phyloP scores from a whole-genome alignment of 2,329 filamentous ascomycete species.

The Colletotrichum aenigma region DNA sequence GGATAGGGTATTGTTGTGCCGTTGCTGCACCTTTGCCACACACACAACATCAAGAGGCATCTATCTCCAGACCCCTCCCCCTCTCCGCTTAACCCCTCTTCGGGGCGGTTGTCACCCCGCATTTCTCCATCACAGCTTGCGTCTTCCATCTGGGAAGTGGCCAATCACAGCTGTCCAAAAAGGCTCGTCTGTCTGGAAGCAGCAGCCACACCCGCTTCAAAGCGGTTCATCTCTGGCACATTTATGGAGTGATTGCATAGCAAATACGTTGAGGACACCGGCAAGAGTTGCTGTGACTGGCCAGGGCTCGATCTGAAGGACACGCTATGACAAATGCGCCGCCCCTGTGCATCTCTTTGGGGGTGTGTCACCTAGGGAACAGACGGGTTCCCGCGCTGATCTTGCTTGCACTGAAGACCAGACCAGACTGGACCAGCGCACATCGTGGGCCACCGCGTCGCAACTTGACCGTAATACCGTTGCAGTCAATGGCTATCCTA shows the following conservation, averaged over 20 bases:
- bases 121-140: conserved; percentile 13
- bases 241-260: not conserved
- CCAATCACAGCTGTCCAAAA: not conserved
- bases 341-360: not conserved
- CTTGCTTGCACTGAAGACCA: not conserved
- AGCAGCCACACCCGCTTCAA: conserved; percentile 15
- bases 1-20: not conserved
- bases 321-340: conserved; percentile 5
- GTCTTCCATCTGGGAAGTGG: not conserved
- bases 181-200: not conserved
- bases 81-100: not conserved
- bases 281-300: not conserved
- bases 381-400: not conserved
- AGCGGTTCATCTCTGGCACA: conserved; percentile 7
- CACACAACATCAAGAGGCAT: not conserved
- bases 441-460: not conserved
- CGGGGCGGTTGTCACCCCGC: conserved; percentile 1
- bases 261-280: not conserved
- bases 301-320: not conserved
- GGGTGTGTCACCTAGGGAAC: not conserved
- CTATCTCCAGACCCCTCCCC: not conserved
- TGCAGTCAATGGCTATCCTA: not conserved
- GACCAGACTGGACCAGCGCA: not conserved
- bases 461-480: not conserved
- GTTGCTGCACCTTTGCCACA: not conserved